Conservation (phyloP, 176 grass and related monocot species). For the Aegilops bicornis region DNA sequence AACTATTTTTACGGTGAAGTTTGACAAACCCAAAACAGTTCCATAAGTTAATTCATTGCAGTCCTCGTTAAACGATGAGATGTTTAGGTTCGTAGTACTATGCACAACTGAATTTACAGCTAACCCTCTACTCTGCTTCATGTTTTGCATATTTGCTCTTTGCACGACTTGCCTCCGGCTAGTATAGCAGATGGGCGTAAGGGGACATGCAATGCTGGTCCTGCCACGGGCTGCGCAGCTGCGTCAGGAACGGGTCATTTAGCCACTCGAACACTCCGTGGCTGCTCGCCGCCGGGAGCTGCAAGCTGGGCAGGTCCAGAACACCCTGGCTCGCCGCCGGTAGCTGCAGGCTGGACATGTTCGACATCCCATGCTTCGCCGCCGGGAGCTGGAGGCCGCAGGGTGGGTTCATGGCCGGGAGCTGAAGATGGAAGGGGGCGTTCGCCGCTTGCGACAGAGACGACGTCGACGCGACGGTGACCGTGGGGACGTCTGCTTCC, state of each 20-base stretch:
- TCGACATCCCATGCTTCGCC: neutral
- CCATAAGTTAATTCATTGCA: neutral
- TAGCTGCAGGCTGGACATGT: conserved; percentile 23
- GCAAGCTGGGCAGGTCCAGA: conserved; percentile 34
- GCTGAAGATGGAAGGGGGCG: neutral
- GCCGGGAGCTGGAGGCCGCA: neutral
- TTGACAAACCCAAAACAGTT: neutral
- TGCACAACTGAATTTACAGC: conserved; percentile 16
- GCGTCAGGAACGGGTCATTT: conserved; percentile 60
- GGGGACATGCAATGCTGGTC: conserved; percentile 60
- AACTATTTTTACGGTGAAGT: too few relatives aligned
- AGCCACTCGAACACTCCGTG: conserved; percentile 50
- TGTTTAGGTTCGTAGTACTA: neutral
- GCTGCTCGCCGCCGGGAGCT: conserved; percentile 36
- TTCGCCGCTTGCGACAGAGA: conserved; percentile 16
- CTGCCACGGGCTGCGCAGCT: conserved; percentile 75
- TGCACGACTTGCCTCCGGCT: neutral
- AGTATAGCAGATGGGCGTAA: conserved; percentile 54
- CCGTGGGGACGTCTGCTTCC: conserved; percentile 30
- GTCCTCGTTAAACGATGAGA: neutral
- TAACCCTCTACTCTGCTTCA: neutral
- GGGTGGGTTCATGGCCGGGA: neutral
- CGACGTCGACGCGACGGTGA: conserved; percentile 26
- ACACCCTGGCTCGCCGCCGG: conserved; percentile 21
- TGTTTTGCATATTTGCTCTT: neutral